Conservation (phyloP, 352 stramenopile genomes). For the Discostella stelligera region DNA sequence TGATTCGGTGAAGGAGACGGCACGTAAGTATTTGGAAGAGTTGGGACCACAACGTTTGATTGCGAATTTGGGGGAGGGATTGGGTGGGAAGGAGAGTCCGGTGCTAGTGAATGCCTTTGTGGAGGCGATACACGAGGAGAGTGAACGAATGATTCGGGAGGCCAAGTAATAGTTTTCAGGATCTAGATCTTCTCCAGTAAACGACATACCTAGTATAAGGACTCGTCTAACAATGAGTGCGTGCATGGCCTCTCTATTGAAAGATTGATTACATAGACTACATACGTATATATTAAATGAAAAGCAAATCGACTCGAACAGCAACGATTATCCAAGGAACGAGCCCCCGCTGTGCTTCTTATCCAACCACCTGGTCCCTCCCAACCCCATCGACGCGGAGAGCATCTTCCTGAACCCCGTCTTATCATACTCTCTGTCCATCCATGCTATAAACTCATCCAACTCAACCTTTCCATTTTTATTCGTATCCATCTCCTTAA, state of each 20-base stretch:
- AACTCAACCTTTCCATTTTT: slow-evolving; percentile 36
- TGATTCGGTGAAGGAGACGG: slow-evolving; percentile 81
- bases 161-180: not conserved
- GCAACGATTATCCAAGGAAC: slow-evolving; percentile 29
- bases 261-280: not conserved
- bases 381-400: slow-evolving; percentile 14
- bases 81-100: slow-evolving; percentile 94
- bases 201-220: too few relatives aligned
- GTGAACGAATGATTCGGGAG: slow-evolving; percentile 53
- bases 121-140: slow-evolving; percentile 91
- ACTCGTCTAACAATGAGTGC: not conserved
- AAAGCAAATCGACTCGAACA: too few relatives aligned
- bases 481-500: slow-evolving; percentile 41
- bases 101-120: slow-evolving; percentile 93
- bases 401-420: slow-evolving; percentile 26
- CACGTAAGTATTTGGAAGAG: slow-evolving; percentile 88
- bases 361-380: slow-evolving; percentile 21
- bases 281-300: not conserved
- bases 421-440: slow-evolving; percentile 26
- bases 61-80: slow-evolving; percentile 96
- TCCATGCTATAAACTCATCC: slow-evolving; percentile 50
- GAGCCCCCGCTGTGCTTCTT: slow-evolving; percentile 22
- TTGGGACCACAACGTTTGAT: slow-evolving; percentile 95
- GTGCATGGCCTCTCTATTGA: too few relatives aligned
- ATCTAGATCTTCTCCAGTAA: not conserved